Evolutionary conservation across 805 yeast species (phyloP), one percentile per base, ranked within the genome.

Genomic region (Metschnikowia lachancei): DNA sequence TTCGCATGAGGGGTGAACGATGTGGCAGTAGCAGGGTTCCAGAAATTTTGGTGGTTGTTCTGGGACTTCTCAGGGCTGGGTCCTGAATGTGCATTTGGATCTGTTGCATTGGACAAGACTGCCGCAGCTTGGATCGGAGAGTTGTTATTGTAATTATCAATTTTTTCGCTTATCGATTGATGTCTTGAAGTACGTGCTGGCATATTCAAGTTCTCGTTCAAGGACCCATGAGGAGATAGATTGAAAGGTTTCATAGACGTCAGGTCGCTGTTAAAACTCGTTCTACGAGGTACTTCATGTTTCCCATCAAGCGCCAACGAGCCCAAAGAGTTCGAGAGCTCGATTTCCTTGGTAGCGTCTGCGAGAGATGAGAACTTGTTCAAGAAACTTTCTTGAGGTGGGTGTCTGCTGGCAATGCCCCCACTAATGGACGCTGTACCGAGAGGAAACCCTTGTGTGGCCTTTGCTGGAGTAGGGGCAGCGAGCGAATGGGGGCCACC

Each of bases 311-410:
- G 53, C n/a, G 64, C 51, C 39, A 69, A 56, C 29, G 70, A 61
- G n/a, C 74, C 72, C 44, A 78, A 57, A 11, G 74, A 75, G 43
- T 69, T 68, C 17, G 75, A 58, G 12, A 75, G 54, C 54, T 82
- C 87, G 37, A 82, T 70, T 53, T 83, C 89, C 56, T 85, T 70
- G 0, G 89, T 83, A 39, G 85, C 83, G 46, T 83, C 87, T 6
- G 85, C 83, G 14, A 83, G 83, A 2, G 80, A 69, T 6, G 83
- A 70, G 57, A 83, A 83, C 63, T 81, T 82, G 51, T 80, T 83
- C 51, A 83, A 65, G 56, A 83, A 83, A 40, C 78, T 69, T 16
- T 69, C 75, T 45, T 66, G 72, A 24, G 73, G 74, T 1, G 76
- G 76, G 40, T 72, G 77, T 49, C 76, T 64, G 46, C 63, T 68